Conservation (phyloP, 2,329 filamentous ascomycete genomes). For the Hymenoscyphus repandus region DNA sequence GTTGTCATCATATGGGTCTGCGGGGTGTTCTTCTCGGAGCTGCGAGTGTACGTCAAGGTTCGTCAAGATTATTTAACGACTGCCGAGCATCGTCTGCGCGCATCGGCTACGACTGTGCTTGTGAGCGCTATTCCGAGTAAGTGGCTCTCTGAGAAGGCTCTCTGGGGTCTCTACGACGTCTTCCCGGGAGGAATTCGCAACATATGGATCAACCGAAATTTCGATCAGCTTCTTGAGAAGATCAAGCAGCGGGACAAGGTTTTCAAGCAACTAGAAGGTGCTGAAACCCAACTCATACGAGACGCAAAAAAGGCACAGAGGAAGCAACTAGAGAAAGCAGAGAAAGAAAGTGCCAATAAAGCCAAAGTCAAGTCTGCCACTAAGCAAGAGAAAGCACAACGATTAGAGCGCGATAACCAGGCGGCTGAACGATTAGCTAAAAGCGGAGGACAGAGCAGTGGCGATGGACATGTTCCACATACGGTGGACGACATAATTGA, state of each 20-base stretch:
- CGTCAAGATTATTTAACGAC: constrained; percentile 93
- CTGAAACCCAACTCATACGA: constrained; percentile 80
- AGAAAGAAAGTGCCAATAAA: constrained; percentile 48
- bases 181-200: constrained; percentile 94
- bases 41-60: constrained; percentile 84
- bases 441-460: constrained; percentile 44
- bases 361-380: constrained; percentile 27
- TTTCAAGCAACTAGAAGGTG: constrained; percentile 67
- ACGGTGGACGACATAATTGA: constrained; percentile 42
- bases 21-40: constrained; percentile 78
- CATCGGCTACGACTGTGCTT: constrained; percentile 91
- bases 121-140: constrained; percentile 86
- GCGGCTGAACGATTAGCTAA: constrained; percentile 40
- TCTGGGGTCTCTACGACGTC: constrained; percentile 84
- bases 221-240: constrained; percentile 77
- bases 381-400: constrained; percentile 32
- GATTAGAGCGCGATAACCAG: constrained; percentile 32
- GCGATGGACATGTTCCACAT: constrained; percentile 50
- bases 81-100: constrained; percentile 86
- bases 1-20: constrained; percentile 79
- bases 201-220: constrained; percentile 93
- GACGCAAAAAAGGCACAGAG: constrained; percentile 72
- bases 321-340: constrained; percentile 45
- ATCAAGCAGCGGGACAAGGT: constrained; percentile 69
- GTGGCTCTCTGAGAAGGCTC: constrained; percentile 79